These are phyloP conservation scores for Suhomyces vadensis DNA, from an alignment of 805 yeast genomes.

Conservation along the genomic window DNA sequence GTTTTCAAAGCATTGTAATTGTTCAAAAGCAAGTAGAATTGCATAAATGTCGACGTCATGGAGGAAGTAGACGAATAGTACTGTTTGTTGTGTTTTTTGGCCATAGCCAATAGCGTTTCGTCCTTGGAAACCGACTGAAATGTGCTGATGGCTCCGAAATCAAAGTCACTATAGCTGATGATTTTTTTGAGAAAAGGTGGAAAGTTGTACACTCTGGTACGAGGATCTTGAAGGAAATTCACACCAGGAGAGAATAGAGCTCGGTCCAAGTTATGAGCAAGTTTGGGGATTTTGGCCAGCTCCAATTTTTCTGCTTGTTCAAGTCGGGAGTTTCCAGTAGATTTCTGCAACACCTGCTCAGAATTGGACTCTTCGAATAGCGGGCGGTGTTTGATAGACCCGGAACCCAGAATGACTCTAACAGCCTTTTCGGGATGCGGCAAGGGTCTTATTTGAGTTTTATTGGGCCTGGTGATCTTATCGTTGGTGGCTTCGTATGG, in stretches of 20 bases:
- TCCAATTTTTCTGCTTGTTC: conserved; percentile 22
- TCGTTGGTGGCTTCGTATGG: background rate
- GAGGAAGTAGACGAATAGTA: conserved; percentile 86
- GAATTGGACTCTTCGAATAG: conserved; percentile 2
- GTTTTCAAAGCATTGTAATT: conserved; percentile 26
- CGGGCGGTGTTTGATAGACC: background rate
- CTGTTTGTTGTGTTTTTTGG: conserved; percentile 34
- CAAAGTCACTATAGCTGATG: conserved; percentile 64
- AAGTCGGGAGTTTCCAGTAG: conserved; percentile 3
- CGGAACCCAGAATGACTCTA: background rate
- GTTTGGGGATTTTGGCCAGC: conserved; percentile 45
- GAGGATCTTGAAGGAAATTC: conserved; percentile 74
- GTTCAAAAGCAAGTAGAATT: conserved; percentile 70
- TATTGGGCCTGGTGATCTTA: background rate
- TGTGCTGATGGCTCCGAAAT: conserved; percentile 53
- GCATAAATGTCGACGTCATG: conserved; percentile 73
- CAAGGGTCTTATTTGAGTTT: background rate
- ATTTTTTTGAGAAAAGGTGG: conserved; percentile 58
- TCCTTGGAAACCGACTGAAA: conserved; percentile 75
- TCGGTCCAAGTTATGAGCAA: conserved; percentile 67
- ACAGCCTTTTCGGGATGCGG: background rate
- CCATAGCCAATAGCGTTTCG: conserved; percentile 46
- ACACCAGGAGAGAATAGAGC: conserved; percentile 81
- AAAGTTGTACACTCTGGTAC: conserved; percentile 74
- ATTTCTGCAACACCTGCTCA: conserved; percentile 3